Conservation (phyloP, 352 stramenopile genomes). For the Pythium angustatum region DNA sequence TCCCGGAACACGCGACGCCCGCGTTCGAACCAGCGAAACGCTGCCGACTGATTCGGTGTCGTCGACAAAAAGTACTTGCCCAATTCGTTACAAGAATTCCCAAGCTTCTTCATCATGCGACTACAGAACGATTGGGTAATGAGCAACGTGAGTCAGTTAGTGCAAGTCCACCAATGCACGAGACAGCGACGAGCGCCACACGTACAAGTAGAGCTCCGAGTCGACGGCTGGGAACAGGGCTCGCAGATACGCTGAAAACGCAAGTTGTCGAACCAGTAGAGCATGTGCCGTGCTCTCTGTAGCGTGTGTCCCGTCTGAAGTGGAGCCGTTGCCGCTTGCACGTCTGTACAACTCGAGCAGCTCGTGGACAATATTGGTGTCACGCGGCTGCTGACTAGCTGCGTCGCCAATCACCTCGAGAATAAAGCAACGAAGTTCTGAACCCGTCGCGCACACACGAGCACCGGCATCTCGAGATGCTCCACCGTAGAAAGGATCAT, state of each 20-base stretch:
- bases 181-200: too few relatives aligned
- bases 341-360: conserved; percentile 45
- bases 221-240: conserved; percentile 61
- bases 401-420: conserved; percentile 71
- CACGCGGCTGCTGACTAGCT: conserved; percentile 38
- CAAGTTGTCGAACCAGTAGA: conserved; percentile 31
- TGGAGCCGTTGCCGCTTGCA: conserved; percentile 42
- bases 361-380: neutral
- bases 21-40: conserved; percentile 79
- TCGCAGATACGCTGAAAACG: conserved; percentile 69
- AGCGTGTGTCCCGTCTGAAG: neutral
- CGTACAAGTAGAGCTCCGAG: conserved; percentile 85
- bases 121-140: too few relatives aligned
- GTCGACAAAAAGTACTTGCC: conserved; percentile 67
- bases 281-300: neutral
- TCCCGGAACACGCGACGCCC: conserved; percentile 78
- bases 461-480: conserved; percentile 12
- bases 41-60: conserved; percentile 47
- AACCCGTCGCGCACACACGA: conserved; percentile 45
- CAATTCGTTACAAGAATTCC: conserved; percentile 84
- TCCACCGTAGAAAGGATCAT: conserved; percentile 31
- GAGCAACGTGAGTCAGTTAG: too few relatives aligned
- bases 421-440: conserved; percentile 62
- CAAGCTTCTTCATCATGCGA: conserved; percentile 84
- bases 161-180: too few relatives aligned